Base-by-base conservation (phyloP, 2,329 filamentous ascomycete genomes). In the Bipolaris zeicola region DNA sequence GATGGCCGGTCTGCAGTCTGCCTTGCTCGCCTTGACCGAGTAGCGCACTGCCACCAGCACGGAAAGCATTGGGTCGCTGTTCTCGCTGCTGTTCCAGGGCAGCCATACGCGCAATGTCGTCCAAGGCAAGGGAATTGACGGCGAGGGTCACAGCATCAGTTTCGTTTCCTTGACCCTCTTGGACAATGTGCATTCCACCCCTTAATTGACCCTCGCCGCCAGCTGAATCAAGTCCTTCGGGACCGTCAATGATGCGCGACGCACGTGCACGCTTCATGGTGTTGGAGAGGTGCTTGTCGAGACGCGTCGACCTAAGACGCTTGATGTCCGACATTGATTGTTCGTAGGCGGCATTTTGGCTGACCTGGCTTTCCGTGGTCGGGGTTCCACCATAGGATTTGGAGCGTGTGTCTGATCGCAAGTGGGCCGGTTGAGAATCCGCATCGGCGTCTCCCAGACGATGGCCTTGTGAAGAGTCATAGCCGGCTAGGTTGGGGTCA, bases 251-350 rank as follows among this genome's bases (percentile, higher is more conserved):
- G 56, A 99, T 93, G 52, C 92, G 86, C 7, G 95, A 98, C 24
- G 91, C 92, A 64, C 95, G 86, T 46, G 94, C 91, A 69, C 93
- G 95, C 73, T 91, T 90, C 74, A 94, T 92, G 48, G 92, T 97
- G 20, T 92, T 96, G 34, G 94, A 98, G 41, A 99, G 80, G 69
- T 96, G 92, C 71, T 96, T 94, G 71, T 99, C 94, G 72, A 98
- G 89, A 28, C 95, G 88, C 20, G 94, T 98, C 60, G 95, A 98
- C 63, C 94, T 88, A 57, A 99, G 79, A 60, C 95, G 86, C 68
- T 92, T 89, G 72, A 99, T 95, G 77, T 99, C 95, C 64, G 95
- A 96, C 65, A 99, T 88, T 44, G 94, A 96, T 78, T 93, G 96
- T 79, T 98, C 94, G 73, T 98, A 95, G 26, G 90, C 92, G 14